phyloP scores from a whole-genome alignment of 352 stramenopile genomes.

The Phytopythium oedochilum region DNA sequence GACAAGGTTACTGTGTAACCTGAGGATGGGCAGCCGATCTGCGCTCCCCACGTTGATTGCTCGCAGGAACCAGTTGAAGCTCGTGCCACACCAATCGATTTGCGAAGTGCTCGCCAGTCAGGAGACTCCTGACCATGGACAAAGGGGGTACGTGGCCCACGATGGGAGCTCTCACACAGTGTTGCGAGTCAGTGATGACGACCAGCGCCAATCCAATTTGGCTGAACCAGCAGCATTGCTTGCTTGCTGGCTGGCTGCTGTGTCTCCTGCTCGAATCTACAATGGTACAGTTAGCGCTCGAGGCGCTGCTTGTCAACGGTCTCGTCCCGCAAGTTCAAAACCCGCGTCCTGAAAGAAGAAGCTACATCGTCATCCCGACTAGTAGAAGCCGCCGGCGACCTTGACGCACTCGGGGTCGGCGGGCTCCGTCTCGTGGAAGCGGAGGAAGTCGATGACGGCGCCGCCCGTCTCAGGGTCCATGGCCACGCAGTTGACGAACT shows the following conservation, averaged over 20 bases:
- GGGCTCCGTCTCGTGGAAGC: conserved; percentile 79
- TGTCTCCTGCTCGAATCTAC: too few species aligned
- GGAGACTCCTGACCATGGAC: too few species aligned
- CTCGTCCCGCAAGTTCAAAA: too few species aligned
- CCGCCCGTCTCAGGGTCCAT: conserved; percentile 66
- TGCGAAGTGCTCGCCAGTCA: not conserved
- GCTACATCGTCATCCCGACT: too few species aligned
- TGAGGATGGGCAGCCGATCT: too few species aligned
- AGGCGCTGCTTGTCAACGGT: too few species aligned
- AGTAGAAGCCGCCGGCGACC: conserved; percentile 55
- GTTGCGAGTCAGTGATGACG: not conserved
- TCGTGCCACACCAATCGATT: not conserved
- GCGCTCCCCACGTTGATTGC: conserved; percentile 1
- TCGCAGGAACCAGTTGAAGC: conserved; percentile 1
- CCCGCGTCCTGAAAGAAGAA: not conserved
- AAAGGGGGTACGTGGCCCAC: too few species aligned
- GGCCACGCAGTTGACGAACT: conserved; percentile 91
- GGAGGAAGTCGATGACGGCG: conserved; percentile 86
- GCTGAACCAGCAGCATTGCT: not conserved
- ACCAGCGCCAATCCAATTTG: not conserved
- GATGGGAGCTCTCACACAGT: too few species aligned
- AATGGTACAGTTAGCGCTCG: not conserved
- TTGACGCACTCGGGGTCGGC: conserved; percentile 54
- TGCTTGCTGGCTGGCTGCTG: not conserved
- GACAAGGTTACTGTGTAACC: too few species aligned